Evolutionary conservation across 2,329 filamentous ascomycete genomes (phyloP), one percentile per base, ranked within the genome.

Genomic region (Fonsecaea multimorphosa): DNA sequence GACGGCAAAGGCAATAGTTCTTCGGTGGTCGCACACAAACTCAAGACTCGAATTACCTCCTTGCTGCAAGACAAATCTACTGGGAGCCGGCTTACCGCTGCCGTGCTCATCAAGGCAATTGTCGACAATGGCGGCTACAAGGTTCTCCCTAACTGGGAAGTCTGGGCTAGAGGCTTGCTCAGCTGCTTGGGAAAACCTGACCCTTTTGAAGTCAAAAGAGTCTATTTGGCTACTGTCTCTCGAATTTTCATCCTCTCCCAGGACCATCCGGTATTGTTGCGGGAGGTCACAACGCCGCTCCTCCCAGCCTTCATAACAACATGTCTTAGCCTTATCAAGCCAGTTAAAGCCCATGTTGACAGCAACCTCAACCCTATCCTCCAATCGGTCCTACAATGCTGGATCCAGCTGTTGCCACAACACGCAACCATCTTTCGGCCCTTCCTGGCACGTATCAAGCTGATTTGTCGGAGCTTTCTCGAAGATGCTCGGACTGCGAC

Each of bases 211-310:
- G 88, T 88, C 36, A 96, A 95, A 75, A 90, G 90, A 75, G 78
- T 97, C 65, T 87, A 87, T 70, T 82, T 97, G 57, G 85, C 95
- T 67, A 87, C 91, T 14, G 81, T 97, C 67, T 91, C 91, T 22
- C 89, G 91, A 73, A 93, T 97, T 71, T 97, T 95, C 79, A 85
- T 88, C 71, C 85, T 95, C 38, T 90, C 93, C 46, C 91, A 93
- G 74, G 87, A 89, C 40, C 93, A 93, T 74, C 91, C 90, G 66
- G 95, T 92, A 8, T 82, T 97, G 60, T 84, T 94, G 52, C 86
- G 94, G 72, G 93, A 97, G 75, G 91, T 97, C 67, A 93, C 91
- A 0, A 96, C 93, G 0, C 92, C 92, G 2, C 91, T 87, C 2
- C 80, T 97, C 22, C 87, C 91, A 1, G 80, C 85, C 1, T 96